These are phyloP conservation scores for Trichophyton equinum DNA, from an alignment of 2,329 filamentous ascomycete genomes.

Conservation along the genomic window DNA sequence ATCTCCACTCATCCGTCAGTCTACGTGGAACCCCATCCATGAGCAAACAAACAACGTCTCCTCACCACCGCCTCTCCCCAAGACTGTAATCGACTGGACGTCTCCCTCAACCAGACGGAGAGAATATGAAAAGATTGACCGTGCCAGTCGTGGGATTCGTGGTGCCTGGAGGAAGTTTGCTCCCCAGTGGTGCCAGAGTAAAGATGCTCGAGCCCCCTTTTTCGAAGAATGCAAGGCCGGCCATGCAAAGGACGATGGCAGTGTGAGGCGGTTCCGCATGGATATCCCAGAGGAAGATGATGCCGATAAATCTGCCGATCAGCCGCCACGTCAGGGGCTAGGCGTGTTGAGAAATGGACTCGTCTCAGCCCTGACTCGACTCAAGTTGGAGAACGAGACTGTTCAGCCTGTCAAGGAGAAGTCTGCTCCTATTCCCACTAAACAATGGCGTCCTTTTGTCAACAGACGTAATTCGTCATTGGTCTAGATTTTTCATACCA, in stretches of 20 bases:
- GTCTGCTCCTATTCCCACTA: not conserved
- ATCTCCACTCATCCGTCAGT: not conserved
- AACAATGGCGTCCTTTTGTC: not conserved
- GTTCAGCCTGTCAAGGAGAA: not conserved
- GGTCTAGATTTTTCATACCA: not conserved
- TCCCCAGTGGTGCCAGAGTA: constrained; percentile 29
- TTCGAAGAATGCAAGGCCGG: constrained; percentile 29
- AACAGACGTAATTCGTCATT: not conserved
- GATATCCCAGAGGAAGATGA: constrained; percentile 22
- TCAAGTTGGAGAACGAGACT: not conserved
- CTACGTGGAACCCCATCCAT: constrained; percentile 5
- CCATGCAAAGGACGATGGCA: constrained; percentile 31
- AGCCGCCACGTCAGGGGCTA: not conserved
- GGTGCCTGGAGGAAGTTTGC: constrained; percentile 32
- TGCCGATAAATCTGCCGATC: not conserved
- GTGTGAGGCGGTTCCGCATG: constrained; percentile 35
- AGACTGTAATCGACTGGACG: constrained; percentile 37
- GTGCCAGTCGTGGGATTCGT: constrained; percentile 30
- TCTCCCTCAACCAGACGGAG: constrained; percentile 31
- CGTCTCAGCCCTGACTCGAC: not conserved
- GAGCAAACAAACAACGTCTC: not conserved
- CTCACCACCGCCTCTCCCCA: constrained; percentile 18
- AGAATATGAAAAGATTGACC: constrained; percentile 44
- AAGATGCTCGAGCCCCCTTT: constrained; percentile 26
- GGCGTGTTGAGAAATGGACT: not conserved